Conservation (phyloP, 495 filamentous ascomycete species). For the Penicillium psychrofluorescens region DNA sequence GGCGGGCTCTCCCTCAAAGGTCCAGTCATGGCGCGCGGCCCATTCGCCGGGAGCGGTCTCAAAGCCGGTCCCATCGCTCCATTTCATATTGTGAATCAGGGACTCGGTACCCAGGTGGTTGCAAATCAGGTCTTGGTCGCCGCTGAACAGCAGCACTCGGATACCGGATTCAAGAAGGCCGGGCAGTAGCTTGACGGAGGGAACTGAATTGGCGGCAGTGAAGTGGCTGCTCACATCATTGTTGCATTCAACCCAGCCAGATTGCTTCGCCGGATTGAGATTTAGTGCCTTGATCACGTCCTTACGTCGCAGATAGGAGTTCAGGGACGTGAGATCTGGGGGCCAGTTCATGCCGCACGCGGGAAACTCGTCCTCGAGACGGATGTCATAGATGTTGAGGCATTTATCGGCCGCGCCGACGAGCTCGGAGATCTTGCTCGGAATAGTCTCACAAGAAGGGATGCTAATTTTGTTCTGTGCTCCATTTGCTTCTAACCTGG, state of each 20-base stretch:
- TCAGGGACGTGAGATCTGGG: slow-evolving; percentile 66
- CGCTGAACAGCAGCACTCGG: slow-evolving; percentile 80
- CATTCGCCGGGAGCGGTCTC: slow-evolving; percentile 83
- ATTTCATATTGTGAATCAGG: slow-evolving; percentile 84
- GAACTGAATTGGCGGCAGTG: slow-evolving; percentile 56
- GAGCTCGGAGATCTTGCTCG: slow-evolving; percentile 58
- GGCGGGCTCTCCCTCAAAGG: slow-evolving; percentile 83
- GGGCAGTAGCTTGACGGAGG: slow-evolving; percentile 69
- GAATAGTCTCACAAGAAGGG: slow-evolving; percentile 61
- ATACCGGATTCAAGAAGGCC: slow-evolving; percentile 63
- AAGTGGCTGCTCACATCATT: slow-evolving; percentile 68
- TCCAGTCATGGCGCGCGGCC: slow-evolving; percentile 89
- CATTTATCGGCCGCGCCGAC: slow-evolving; percentile 56
- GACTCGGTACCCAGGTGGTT: slow-evolving; percentile 94
- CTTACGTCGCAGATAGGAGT: slow-evolving; percentile 73
- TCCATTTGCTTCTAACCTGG: slow-evolving; percentile 44
- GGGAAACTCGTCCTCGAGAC: slow-evolving; percentile 62
- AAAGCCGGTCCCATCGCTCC: slow-evolving; percentile 85
- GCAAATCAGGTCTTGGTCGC: slow-evolving; percentile 90
- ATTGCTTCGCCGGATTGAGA: slow-evolving; percentile 69
- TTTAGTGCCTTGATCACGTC: slow-evolving; percentile 78
- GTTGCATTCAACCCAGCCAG: slow-evolving; percentile 89
- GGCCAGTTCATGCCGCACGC: slow-evolving; percentile 97
- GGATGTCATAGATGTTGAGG: slow-evolving; percentile 92
- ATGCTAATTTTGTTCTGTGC: slow-evolving; percentile 59